Conservation (phyloP, 2,329 filamentous ascomycete species). For the Xylariaceae sp. region DNA sequence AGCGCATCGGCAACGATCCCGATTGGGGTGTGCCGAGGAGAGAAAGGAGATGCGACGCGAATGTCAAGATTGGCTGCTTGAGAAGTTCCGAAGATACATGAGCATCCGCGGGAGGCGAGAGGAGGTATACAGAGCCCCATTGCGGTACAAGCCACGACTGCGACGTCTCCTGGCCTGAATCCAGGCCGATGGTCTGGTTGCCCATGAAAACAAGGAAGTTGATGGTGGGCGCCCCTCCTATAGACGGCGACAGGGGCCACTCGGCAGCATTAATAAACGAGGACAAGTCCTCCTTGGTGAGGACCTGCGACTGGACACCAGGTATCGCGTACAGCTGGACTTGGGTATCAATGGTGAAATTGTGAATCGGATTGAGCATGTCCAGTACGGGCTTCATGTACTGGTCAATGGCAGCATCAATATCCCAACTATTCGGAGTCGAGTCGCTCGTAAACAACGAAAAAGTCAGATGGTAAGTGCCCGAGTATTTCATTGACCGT, state of each 20-base stretch:
- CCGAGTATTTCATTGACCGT: slow-evolving; percentile 81
- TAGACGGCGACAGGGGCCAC: slow-evolving; percentile 92
- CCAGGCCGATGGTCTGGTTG: slow-evolving; percentile 60
- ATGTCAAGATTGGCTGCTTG: slow-evolving; percentile 77
- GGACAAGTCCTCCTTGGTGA: slow-evolving; percentile 81
- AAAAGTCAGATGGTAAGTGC: slow-evolving; percentile 92
- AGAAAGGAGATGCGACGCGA: slow-evolving; percentile 83
- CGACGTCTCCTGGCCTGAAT: slow-evolving; percentile 43
- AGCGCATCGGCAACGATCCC: slow-evolving; percentile 76
- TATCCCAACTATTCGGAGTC: slow-evolving; percentile 81
- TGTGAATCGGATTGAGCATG: slow-evolving; percentile 76
- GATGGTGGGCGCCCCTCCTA: slow-evolving; percentile 86
- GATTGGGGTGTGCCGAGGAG: slow-evolving; percentile 79
- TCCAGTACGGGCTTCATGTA: slow-evolving; percentile 79
- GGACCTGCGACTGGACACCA: slow-evolving; percentile 55
- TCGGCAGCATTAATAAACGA: slow-evolving; percentile 97
- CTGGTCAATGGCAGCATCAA: slow-evolving; percentile 71
- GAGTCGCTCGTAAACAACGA: slow-evolving; percentile 83
- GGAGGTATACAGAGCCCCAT: slow-evolving; percentile 71
- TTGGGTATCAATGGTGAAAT: slow-evolving; percentile 94
- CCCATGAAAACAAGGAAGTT: slow-evolving; percentile 94
- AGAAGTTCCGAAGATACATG: slow-evolving; percentile 62
- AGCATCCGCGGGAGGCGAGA: slow-evolving; percentile 43
- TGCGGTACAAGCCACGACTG: slow-evolving; percentile 88
- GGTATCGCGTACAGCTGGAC: slow-evolving; percentile 86